Evolutionary conservation across 129 eudicot genomes (phyloP), one percentile per base, ranked within the genome.

Genomic region (Chrysanthemum makinoi): DNA sequence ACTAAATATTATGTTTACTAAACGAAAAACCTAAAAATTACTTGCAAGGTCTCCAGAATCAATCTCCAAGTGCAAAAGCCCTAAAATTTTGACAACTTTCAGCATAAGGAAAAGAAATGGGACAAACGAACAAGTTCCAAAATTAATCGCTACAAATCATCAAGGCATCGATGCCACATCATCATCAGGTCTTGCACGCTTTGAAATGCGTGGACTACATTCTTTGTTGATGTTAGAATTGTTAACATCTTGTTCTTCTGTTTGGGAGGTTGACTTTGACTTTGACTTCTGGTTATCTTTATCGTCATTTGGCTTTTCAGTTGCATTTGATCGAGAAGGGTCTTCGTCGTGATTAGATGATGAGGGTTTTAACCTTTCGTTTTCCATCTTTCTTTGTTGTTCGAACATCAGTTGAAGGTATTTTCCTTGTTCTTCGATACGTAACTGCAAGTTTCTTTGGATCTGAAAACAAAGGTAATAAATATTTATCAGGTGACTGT

Each of bases 401-500:
- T 90, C 97, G 13, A 90, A 86, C 88, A 90, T 90, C 91, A 81
- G 65, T 69, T 87, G 88, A 65, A 91, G 91, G 80, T 76, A 81
- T 64, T 83, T 88, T 18, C 97, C 97, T 69, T 91, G 97, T 75
- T 91, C 95, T 83, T 91, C 97, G 39, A 91, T 87, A 72, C 95
- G 83, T 81, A 91, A 71, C 83, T 91, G 97, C 58, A 91, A 69
- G 57, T 82, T 88, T 70, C 97, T 84, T 75, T 91, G 97, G 46
- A 91, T 85, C 90, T 86, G 83, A 47, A 77, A 35, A 2, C 35
- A 53, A 62, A 19, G 19, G 44, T 55, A 49, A 48, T 5, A 47
- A 20, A 47, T 16, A 16, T 17, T 4, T 30, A 57, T 57, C 24
- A 46, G 79, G 24, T 43, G 55, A 52, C 19, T 26, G 11, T 54